Conservation (phyloP, 805 yeast species). For the Blastobotrys americana region DNA sequence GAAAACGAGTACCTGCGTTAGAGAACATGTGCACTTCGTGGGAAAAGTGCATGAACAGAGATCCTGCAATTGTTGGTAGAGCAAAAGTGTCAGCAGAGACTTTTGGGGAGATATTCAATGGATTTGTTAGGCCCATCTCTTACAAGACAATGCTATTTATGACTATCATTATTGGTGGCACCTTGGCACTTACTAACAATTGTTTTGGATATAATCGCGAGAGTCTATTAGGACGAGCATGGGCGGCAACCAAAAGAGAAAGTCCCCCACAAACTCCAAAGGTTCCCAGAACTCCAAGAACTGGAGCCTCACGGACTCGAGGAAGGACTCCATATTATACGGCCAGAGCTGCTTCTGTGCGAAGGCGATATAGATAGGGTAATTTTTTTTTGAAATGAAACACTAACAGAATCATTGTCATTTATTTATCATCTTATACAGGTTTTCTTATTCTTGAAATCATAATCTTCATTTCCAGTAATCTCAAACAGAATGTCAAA, state of each 20-base stretch:
- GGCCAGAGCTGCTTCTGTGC: background rate
- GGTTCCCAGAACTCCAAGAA: background rate
- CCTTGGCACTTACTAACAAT: conserved; percentile 26
- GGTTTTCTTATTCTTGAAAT: too few relatives aligned
- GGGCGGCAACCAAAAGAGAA: background rate
- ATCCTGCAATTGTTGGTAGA: conserved; percentile 59
- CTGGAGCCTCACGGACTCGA: background rate
- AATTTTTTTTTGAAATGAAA: too few relatives aligned
- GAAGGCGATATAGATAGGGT: background rate
- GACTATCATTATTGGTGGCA: conserved; percentile 23
- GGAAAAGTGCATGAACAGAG: conserved; percentile 77
- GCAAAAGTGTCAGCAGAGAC: conserved; percentile 75
- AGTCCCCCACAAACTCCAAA: background rate
- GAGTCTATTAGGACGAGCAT: background rate
- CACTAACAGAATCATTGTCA: background rate
- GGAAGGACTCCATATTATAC: conserved; percentile 1
- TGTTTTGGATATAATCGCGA: conserved; percentile 21
- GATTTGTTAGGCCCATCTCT: conserved; percentile 63
- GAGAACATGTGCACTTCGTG: conserved; percentile 63
- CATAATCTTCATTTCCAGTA: too few relatives aligned
- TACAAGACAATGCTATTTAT: conserved; percentile 52
- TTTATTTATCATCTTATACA: too few relatives aligned
- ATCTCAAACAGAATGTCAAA: too few relatives aligned
- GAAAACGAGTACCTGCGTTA: conserved; percentile 67
- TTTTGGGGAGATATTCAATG: conserved; percentile 72